Evolutionary conservation across 2,329 filamentous ascomycete genomes (phyloP), one percentile per base, ranked within the genome.

Genomic region (Talaromyces sp.): DNA sequence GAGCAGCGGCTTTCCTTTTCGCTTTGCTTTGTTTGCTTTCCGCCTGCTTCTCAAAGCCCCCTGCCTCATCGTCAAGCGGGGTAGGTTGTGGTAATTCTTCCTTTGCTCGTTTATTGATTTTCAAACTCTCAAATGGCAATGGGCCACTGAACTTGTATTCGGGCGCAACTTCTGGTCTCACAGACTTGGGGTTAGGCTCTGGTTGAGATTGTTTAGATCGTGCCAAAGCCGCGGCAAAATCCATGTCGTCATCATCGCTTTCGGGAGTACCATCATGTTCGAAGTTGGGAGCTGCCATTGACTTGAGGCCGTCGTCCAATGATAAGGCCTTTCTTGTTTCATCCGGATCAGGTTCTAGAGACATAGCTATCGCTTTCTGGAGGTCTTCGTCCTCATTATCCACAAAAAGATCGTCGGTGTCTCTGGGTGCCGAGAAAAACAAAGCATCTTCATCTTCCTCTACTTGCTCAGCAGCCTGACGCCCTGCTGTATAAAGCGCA

Each of bases 51-150:
- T 87, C 81, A 65, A 91, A 90, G 0, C 87, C 88, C 21, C 87
- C 87, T 37, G 83, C 54, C 76, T 75, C 63, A 73, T 79, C 66
- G 77, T 77, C 76, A 75, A 80, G 64, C 77, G 82, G 71, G 77
- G 81, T 70, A 75, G 80, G 28, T 75, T 78, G 13, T 77, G 72
- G 36, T 35, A 64, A 50, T 11, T 65, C 53, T 31, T 61, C 50
- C 36, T 63, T 77, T 1, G 80, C 81, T 2, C 83, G 86, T 53
- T 83, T 86, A 45, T 88, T 85, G 1, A 96, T 80, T 67, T 91
- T 81, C 6, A 87, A 75, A 53, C 81, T 93, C 65, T 96, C 91
- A 67, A 99, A 99, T 0, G 94, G 94, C 5, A 99, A 73, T 0
- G 92, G 91, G 0, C 93, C 93, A 63, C 84, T 84, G 67, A 96